phyloP scores from a whole-genome alignment of 139 green algal genomes.

The Chlorella vulgaris region DNA sequence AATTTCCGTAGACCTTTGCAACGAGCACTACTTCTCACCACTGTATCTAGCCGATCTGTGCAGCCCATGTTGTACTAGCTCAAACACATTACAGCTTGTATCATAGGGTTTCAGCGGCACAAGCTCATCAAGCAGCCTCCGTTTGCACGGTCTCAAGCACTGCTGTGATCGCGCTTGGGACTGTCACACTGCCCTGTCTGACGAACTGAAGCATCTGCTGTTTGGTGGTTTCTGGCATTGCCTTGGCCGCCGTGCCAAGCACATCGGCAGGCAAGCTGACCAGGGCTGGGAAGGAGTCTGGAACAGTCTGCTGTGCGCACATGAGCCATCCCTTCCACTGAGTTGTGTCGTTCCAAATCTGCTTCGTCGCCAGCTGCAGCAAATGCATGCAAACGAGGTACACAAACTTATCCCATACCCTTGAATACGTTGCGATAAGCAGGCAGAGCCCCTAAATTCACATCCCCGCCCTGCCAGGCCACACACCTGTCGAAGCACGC shows the following conservation, averaged over 20 bases:
- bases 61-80: too few species aligned
- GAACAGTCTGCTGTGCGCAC: slow-evolving; percentile 61
- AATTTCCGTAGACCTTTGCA: too few species aligned
- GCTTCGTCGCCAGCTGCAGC: slow-evolving; percentile 58
- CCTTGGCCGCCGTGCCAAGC: slow-evolving; percentile 1
- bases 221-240: neutral
- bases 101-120: too few species aligned
- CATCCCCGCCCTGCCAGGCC: neutral
- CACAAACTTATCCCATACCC: too few species aligned
- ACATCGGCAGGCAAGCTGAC: slow-evolving; percentile 52
- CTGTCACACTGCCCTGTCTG: neutral
- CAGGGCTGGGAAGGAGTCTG: slow-evolving; percentile 67
- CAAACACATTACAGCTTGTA: too few species aligned
- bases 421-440: too few species aligned
- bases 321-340: slow-evolving; percentile 86
- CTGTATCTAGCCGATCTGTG: too few species aligned
- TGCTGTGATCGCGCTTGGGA: neutral
- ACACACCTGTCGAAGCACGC: slow-evolving; percentile 56
- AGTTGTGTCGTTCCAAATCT: slow-evolving; percentile 69
- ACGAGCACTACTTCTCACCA: too few species aligned
- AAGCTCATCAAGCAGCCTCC: neutral
- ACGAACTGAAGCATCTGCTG: slow-evolving; percentile 3
- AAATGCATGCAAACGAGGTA: neutral
- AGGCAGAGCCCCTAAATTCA: too few species aligned
- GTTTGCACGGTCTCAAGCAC: neutral